Base-by-base conservation (phyloP, 257 asterid species). In the Asclepias syriaca region DNA sequence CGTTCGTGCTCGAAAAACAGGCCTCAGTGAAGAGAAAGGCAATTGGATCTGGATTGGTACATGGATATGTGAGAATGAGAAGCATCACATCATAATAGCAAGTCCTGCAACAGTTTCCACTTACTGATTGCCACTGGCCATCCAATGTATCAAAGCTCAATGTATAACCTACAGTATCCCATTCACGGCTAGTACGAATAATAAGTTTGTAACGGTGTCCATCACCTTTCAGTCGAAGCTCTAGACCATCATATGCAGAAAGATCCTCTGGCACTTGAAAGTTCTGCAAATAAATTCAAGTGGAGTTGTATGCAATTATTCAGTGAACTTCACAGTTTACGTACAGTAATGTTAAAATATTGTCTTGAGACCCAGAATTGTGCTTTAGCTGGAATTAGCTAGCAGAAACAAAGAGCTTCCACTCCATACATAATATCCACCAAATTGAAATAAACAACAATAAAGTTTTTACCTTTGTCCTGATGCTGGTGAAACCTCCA, bases 101-200 rank as follows among this genome's bases (percentile, higher is more conserved):
- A 39, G 56, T 61, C 34, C 55, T 68, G 75, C 60, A 22, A 13
- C 15, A 10, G 34, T 29, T 73, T 65, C 60, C 11, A 77, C 91
- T 78, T 77, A 94, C 98, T 75, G 93, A 84, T 77, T 91, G 97
- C 97, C 99, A 94, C 78, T 87, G 92, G 71, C 93, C 95, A 78
- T 86, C 89, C 72, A 83, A 77, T 3, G 99, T 89, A 82, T 91
- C 97, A 22, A 94, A 94, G 78, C 93, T 85, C 14, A 63, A 53
- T 13, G 97, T 89, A 76, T 91, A 91, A 22, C 97, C 97, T 51
- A 94, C 89, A 6, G 99, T 87, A 76, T 94, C 99, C 97, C 99
- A 94, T 73, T 91, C 96, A 77, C 86, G 85, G 79, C 96, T 94
- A 46, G 90, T 91, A 72, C 97, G 90, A 68, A 94, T 54, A 68